Conservation (phyloP, 2,329 filamentous ascomycete genomes). For the Polychaeton citri region DNA sequence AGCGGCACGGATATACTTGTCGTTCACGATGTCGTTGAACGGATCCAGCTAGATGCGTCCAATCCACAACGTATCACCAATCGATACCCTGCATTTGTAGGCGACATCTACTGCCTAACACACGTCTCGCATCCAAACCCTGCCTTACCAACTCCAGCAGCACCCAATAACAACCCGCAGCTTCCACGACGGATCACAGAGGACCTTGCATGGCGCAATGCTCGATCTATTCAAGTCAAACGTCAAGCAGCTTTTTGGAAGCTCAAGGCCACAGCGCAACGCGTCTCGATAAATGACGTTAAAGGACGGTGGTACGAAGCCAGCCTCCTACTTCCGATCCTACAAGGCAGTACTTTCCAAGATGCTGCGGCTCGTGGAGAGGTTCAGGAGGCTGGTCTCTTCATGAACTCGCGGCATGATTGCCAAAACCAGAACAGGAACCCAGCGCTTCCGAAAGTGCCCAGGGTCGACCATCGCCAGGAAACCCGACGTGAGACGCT, state of each 20-base stretch:
- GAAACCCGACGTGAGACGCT: conserved; percentile 28
- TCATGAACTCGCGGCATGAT: conserved; percentile 24
- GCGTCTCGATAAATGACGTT: conserved; percentile 33
- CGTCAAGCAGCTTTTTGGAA: conserved; percentile 29
- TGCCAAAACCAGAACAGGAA: conserved; percentile 19
- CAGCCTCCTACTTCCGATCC: conserved; percentile 33
- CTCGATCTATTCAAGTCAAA: conserved; percentile 25
- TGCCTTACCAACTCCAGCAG: conserved; percentile 20
- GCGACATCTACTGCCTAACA: conserved; percentile 38
- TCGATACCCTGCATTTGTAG: too few species aligned
- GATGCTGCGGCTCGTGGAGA: conserved; percentile 16
- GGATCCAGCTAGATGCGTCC: conserved; percentile 7
- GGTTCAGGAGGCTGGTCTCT: conserved; percentile 19
- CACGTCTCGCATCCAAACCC: conserved; percentile 25
- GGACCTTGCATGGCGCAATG: conserved; percentile 37
- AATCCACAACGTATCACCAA: neutral
- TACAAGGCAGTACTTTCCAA: conserved; percentile 17
- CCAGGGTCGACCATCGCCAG: conserved; percentile 16
- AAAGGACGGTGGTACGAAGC: conserved; percentile 51
- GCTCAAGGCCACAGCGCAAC: conserved; percentile 20
- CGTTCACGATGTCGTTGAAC: conserved; percentile 31
- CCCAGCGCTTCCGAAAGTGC: conserved; percentile 15
- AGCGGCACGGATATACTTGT: conserved; percentile 37
- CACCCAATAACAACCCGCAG: conserved; percentile 21
- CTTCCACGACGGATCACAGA: conserved; percentile 39